Conservation (phyloP, 441 rosid species). For the Jatropha podagrica region DNA sequence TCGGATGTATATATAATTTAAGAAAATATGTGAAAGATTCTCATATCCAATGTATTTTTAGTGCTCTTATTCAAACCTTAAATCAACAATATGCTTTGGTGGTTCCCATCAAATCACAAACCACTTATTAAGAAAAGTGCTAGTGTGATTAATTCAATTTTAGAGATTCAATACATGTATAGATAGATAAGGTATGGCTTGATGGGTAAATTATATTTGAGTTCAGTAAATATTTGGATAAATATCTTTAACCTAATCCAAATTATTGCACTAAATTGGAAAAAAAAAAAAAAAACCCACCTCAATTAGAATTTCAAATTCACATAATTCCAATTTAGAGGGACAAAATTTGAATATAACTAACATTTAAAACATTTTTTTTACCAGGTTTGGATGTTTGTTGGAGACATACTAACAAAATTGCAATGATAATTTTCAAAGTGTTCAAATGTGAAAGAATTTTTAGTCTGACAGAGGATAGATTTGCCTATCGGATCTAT, state of each 20-base stretch:
- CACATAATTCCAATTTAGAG: neutral
- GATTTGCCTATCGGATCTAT: too few relatives aligned
- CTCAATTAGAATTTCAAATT: neutral
- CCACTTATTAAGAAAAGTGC: neutral
- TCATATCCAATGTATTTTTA: neutral
- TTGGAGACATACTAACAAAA: too few relatives aligned
- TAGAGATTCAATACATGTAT: too few relatives aligned
- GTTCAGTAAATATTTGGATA: neutral
- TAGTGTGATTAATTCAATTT: neutral
- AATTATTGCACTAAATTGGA: neutral
- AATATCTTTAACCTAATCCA: neutral
- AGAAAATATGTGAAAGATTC: neutral
- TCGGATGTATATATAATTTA: neutral
- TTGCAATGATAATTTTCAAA: too few relatives aligned
- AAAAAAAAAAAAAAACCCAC: neutral
- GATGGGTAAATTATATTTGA: too few relatives aligned
- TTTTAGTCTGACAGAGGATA: too few relatives aligned
- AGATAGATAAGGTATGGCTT: too few relatives aligned
- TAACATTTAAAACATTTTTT: neutral
- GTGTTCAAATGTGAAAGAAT: too few relatives aligned
- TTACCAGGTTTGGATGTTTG: neutral
- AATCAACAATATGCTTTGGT: neutral
- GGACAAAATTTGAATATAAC: too few relatives aligned
- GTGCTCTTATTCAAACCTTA: constrained; percentile 26
- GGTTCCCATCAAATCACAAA: constrained; percentile 12